Evolutionary conservation across 176 grass and related monocot species (phyloP).

Genomic region (Carex scoparia): DNA sequence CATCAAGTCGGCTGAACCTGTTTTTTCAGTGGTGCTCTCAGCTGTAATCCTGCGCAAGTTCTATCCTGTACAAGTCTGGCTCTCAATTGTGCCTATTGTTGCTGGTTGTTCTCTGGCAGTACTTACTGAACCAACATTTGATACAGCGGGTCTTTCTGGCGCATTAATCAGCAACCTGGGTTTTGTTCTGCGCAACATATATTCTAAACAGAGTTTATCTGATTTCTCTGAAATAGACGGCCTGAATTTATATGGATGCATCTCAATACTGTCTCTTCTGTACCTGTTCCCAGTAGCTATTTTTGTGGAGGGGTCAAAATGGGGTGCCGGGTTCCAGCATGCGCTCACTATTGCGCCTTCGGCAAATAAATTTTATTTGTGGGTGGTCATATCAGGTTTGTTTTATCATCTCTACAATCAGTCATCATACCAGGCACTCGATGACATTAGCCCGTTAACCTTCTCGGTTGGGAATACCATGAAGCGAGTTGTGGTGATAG

Average conservation of each 20-base stretch:
- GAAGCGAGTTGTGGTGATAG: constrained; percentile 46
- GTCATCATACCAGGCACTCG: constrained; percentile 46
- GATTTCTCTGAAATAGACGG: constrained; percentile 37
- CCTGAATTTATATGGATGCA: constrained; percentile 46
- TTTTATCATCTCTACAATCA: constrained; percentile 53
- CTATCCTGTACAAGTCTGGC: constrained; percentile 38
- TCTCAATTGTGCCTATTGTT: constrained; percentile 41
- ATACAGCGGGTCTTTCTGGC: constrained; percentile 26
- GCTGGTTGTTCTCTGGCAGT: constrained; percentile 35
- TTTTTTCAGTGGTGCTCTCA: constrained; percentile 41
- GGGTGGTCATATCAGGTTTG: constrained; percentile 38
- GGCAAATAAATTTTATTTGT: constrained; percentile 20
- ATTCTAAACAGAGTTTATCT: constrained; percentile 38
- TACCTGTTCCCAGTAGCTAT: constrained; percentile 42
- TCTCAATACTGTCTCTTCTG: constrained; percentile 33
- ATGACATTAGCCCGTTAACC: constrained; percentile 40
- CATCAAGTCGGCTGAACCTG: constrained; percentile 39
- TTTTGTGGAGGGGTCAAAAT: constrained; percentile 36
- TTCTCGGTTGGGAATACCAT: constrained; percentile 48
- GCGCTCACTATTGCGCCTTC: constrained; percentile 23
- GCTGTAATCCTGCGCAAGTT: constrained; percentile 28
- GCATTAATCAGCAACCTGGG: constrained; percentile 41
- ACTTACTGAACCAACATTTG: constrained; percentile 35
- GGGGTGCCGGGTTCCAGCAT: constrained; percentile 20
- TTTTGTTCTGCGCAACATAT: constrained; percentile 41